Base-by-base conservation (phyloP, 306 rosid species). In the Fragaria ananassa region DNA sequence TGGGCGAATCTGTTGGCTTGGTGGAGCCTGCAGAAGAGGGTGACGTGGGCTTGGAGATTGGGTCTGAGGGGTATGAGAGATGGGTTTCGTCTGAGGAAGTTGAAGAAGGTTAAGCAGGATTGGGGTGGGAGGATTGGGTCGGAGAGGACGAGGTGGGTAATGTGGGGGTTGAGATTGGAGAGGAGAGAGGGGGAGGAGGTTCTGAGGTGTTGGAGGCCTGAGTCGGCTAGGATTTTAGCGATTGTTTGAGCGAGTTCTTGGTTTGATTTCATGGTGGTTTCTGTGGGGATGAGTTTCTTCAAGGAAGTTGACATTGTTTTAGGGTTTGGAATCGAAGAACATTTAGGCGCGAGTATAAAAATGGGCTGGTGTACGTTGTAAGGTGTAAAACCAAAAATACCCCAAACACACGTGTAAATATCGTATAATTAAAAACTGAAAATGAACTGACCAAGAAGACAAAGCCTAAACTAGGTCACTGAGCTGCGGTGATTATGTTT, bases 21-120 rank as follows among this genome's bases (percentile, higher is more conserved):
- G 23, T 77, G 83, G 18, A 91, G 89, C 44, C 93, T 72, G 10
- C 27, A 70, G 23, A 87, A 27, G 47, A 88, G 91, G 65, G 81
- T 81, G 11, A 86, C 14, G 77, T 90, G 90, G 37, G 96, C 84
- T 19, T 70, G 88, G 35, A 90, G 91, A 82, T 91, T 90, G 53
- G 86, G 93, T 42, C 68, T 90, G 23, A 46, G 83, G 10, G 83
- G 27, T 68, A 0, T 25, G 15, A 58, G 51, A 19, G 86, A 80
- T 6, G 76, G 80, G 41, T 77, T 83, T 50, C 71, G 53, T 49
- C 51, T 72, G 49, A 94, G 89, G 72, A 81, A 85, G 61, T 85
- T 83, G 86, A 88, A 94, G 78, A 94, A 90, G 49, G 79, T 6
- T 54, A 90, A 74, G 76, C 88, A 82, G 3, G 81, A 78, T 34